These are phyloP conservation scores for Sugiyamaella neomexicana DNA, from an alignment of 1,139 yeast genomes.

Conservation along the genomic window DNA sequence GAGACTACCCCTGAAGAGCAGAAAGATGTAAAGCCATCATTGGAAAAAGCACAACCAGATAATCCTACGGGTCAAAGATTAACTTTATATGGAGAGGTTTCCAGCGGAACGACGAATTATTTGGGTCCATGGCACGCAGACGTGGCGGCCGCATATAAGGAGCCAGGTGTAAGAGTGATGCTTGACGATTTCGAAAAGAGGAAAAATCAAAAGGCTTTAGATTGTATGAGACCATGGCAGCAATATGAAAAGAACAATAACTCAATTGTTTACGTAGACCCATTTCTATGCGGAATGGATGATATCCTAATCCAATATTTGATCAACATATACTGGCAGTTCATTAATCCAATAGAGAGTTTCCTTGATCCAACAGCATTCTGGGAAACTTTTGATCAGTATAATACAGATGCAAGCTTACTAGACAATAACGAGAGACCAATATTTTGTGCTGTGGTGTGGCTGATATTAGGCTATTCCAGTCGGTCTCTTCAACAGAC, in stretches of 20 bases:
- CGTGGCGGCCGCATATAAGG: slow-evolving; percentile 19
- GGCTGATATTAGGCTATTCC: slow-evolving; percentile 21
- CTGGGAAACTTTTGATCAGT: slow-evolving; percentile 20
- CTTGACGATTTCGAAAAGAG: slow-evolving; percentile 21
- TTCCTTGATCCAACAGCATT: slow-evolving; percentile 17
- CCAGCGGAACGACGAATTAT: slow-evolving; percentile 20
- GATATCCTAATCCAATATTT: slow-evolving; percentile 15
- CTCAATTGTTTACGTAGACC: slow-evolving; percentile 16
- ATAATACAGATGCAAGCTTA: background rate
- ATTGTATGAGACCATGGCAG: slow-evolving; percentile 25
- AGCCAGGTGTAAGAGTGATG: slow-evolving; percentile 21
- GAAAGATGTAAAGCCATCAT: background rate
- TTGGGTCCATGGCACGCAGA: slow-evolving; percentile 24
- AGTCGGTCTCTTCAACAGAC: slow-evolving; percentile 19
- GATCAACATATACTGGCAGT: slow-evolving; percentile 21
- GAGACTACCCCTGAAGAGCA: background rate
- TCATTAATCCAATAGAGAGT: slow-evolving; percentile 22
- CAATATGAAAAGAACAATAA: slow-evolving; percentile 15
- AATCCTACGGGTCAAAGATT: slow-evolving; percentile 1
- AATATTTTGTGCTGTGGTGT: slow-evolving; percentile 10
- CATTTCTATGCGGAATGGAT: slow-evolving; percentile 22
- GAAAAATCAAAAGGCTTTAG: slow-evolving; percentile 19
- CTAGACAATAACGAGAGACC: slow-evolving; percentile 5
- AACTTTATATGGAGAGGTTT: slow-evolving; percentile 12
- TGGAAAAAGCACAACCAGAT: slow-evolving; percentile 1